Evolutionary conservation across 768 basidiomycete genomes (phyloP).

Genomic region (Serendipita sp.): DNA sequence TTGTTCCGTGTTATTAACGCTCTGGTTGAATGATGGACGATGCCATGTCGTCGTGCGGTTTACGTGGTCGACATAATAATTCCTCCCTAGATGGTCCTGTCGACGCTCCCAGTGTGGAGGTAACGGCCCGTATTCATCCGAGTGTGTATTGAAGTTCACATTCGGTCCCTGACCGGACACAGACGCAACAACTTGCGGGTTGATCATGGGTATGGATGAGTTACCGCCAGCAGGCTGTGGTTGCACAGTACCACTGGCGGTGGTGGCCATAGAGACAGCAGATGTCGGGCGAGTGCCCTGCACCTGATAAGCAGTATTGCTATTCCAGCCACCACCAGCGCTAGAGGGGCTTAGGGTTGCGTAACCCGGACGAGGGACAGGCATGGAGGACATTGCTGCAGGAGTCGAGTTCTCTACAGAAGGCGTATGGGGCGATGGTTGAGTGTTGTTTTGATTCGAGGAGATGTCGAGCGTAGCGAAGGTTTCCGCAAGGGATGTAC

Average conservation of each 20-base stretch:
- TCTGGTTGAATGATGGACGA: constrained; percentile 63
- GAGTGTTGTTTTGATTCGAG: constrained; percentile 51
- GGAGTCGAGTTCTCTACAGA: constrained; percentile 23
- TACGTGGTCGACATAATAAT: constrained; percentile 98
- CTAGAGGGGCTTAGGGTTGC: constrained; percentile 13
- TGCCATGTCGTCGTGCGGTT: constrained; percentile 97
- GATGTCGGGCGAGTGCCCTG: constrained; percentile 7
- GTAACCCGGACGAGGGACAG: constrained; percentile 18
- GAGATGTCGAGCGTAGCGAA: constrained; percentile 32
- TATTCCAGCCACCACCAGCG: constrained; percentile 3
- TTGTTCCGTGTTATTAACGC: constrained; percentile 52
- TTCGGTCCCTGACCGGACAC: constrained; percentile 20
- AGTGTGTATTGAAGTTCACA: constrained; percentile 78
- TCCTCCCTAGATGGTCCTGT: constrained; percentile 86
- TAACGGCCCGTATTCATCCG: constrained; percentile 84
- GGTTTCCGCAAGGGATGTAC: constrained; percentile 12
- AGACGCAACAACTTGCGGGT: constrained; percentile 28
- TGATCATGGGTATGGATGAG: constrained; percentile 12
- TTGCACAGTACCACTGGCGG: background rate
- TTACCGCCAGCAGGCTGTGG: constrained; percentile 10
- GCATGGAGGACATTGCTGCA: constrained; percentile 14
- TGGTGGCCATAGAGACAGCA: background rate
- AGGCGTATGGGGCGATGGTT: constrained; percentile 29
- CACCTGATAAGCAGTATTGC: background rate
- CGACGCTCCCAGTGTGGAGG: constrained; percentile 93